These are phyloP conservation scores for Stemphylium beticola DNA, from an alignment of 2,329 filamentous ascomycete species.

Conservation along the genomic window DNA sequence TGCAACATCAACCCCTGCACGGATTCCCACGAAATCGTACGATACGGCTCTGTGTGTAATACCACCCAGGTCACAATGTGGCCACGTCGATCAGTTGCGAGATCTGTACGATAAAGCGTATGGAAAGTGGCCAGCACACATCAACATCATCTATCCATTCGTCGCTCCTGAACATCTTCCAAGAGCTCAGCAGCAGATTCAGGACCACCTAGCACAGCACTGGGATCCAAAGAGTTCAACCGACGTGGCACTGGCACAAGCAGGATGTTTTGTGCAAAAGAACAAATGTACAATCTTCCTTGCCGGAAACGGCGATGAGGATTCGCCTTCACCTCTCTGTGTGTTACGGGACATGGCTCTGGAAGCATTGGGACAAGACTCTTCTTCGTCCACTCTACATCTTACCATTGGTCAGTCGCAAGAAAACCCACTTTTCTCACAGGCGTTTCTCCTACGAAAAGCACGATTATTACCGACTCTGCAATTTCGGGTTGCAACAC, in stretches of 20 bases:
- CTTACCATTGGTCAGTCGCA: constrained; percentile 67
- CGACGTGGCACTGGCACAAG: constrained; percentile 45
- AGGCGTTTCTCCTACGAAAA: constrained; percentile 62
- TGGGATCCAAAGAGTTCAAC: neutral
- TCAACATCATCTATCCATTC: constrained; percentile 72
- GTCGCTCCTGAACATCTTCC: constrained; percentile 58
- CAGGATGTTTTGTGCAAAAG: constrained; percentile 58
- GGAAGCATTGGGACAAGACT: constrained; percentile 31
- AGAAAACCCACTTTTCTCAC: constrained; percentile 53
- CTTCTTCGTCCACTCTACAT: constrained; percentile 52
- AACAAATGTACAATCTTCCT: constrained; percentile 55
- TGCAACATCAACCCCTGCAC: neutral
- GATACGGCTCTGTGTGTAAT: constrained; percentile 68
- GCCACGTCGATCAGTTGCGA: constrained; percentile 61
- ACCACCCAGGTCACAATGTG: constrained; percentile 58
- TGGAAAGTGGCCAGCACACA: constrained; percentile 68
- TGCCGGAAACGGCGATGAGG: constrained; percentile 12
- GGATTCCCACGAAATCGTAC: constrained; percentile 50
- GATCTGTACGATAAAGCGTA: constrained; percentile 68
- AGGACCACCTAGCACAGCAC: constrained; percentile 40
- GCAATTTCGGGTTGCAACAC: constrained; percentile 56
- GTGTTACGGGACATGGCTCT: constrained; percentile 27
- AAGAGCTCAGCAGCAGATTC: constrained; percentile 52
- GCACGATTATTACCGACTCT: constrained; percentile 56
- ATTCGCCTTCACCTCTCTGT: constrained; percentile 13